These are phyloP conservation scores for Eutrema japonicum DNA, from an alignment of 345 rosid species.

Conservation along the genomic window DNA sequence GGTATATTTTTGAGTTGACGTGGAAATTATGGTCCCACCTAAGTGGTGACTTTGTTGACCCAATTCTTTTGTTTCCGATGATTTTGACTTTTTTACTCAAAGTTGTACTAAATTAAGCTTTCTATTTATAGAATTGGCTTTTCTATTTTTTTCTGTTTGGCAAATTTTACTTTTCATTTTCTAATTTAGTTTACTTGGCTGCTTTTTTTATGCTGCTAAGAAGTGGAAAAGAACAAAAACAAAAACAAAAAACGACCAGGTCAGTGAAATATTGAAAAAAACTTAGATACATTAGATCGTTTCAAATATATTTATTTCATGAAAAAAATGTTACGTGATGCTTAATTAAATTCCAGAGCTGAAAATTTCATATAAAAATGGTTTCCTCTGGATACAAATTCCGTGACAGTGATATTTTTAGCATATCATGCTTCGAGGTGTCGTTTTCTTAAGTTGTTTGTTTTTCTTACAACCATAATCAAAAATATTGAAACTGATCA, in stretches of 20 bases:
- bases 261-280: slow-evolving; percentile 7
- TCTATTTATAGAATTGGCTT: slow-evolving; percentile 33
- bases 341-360: slow-evolving; percentile 16
- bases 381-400: slow-evolving; percentile 30
- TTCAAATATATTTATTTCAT: background rate
- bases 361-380: slow-evolving; percentile 35
- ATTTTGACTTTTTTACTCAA: slow-evolving; percentile 41
- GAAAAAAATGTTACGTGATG: slow-evolving; percentile 39
- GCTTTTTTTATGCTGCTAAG: slow-evolving; percentile 5
- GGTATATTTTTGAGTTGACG: slow-evolving; percentile 33
- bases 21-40: slow-evolving; percentile 41
- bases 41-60: slow-evolving; percentile 46
- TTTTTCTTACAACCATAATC: slow-evolving; percentile 15
- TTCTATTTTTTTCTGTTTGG: slow-evolving; percentile 31
- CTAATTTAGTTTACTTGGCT: slow-evolving; percentile 22
- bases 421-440: slow-evolving; percentile 16
- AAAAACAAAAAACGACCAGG: background rate
- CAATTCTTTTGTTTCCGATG: slow-evolving; percentile 23
- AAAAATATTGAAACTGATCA: slow-evolving; percentile 2
- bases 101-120: slow-evolving; percentile 36
- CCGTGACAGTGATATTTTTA: slow-evolving; percentile 22
- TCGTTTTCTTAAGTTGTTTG: slow-evolving; percentile 23
- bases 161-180: slow-evolving; percentile 17
- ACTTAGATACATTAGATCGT: background rate
- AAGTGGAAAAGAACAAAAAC: background rate